Evolutionary conservation across 1,284 basidiomycete genomes (phyloP), one percentile per base, ranked within the genome.

Genomic region (Rhizopogon parksii): DNA sequence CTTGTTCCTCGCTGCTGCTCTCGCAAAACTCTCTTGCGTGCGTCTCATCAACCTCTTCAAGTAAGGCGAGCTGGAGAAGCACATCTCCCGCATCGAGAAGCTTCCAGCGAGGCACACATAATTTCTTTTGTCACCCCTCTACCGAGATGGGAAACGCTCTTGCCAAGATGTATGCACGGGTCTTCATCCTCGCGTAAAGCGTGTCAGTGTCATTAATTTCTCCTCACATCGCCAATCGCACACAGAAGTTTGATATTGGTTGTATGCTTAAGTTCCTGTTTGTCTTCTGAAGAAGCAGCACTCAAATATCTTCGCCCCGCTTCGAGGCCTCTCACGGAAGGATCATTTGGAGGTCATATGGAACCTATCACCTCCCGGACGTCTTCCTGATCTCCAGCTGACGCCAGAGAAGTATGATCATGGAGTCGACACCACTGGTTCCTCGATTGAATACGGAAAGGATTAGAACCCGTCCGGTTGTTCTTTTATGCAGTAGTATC

Each of bases 151-250:
- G 67, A 49, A 63, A 60, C 42, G 53, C 37, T 1, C 30, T 64
- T 40, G 55, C 60, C 6, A 46, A 47, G 4, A 63, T 64, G 46
- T 64, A 59, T 35, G 65, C 63, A 6, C 56, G 53, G 7, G 66
- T 64, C 38, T 68, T 68, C 49, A 60, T 53, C 40, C 9, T 59
- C 38, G 39, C 17, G 1, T 25, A 50, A 0, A 47, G 17, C 27
- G 63, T 68, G 2, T 65, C 63, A 21, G 57, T 63, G 0, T 69
- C 15, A 57, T 71, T 55, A 69, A 57, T 71, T 14, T 68, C 69
- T 0, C 69, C 70, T 2, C 59, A 66, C 53, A 68, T 71, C 51
- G 61, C 67, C 47, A 62, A 63, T 39, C 62, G 66, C 46, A 68
- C 68, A 66, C 60, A 60, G 47, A 66, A 70, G 52, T 59, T 70